Evolutionary conservation across 495 filamentous ascomycete species (phyloP), one percentile per base, ranked within the genome.

Genomic region (Xylaria cubensis): DNA sequence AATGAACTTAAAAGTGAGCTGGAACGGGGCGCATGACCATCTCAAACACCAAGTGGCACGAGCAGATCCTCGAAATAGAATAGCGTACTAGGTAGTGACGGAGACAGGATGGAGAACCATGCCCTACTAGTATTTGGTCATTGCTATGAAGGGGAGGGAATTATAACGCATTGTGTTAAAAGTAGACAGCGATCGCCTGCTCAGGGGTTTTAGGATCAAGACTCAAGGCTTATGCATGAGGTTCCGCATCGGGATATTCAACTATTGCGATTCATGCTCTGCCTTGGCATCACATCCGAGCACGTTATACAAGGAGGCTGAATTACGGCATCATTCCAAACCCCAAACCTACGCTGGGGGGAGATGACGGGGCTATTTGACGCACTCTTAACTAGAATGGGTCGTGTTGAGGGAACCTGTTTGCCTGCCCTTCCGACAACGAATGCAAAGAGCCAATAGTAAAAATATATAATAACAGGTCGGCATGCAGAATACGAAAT

Each of bases 201-300:
- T 74, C 76, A 78, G 74, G 76, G 76, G 74, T 21, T 58, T 21
- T 34, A 39, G 58, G 32, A 42, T 62, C n/a, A 19, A 61, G 67
- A 72, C 65, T 70, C 69, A 65, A 29, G 58, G 70, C 70, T 77
- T 62, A 75, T 78, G 76, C 74, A 75, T 53, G 36, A 61, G 70
- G 19, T 55, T 67, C 53, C 53, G 51, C 17, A 34, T 69, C 36
- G 67, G 67, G 65, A 56, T 5, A 32, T 29, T 53, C 46, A 7
- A 67, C 19, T 68, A 58, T 58, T 26, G 50, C 65, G 51, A 69
- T 58, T 46, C 51, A 69, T 70, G 53, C 39, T 41, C 55, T 36
- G n/a, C 42, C 65, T 67, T 67, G 65, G 65, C 65, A 55, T 56
- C 48, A 42, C 65, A 67, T 67, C 65, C 50, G 50, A 55, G 48